Conservation (phyloP, 768 basidiomycete species). For the Russula dissimulans region DNA sequence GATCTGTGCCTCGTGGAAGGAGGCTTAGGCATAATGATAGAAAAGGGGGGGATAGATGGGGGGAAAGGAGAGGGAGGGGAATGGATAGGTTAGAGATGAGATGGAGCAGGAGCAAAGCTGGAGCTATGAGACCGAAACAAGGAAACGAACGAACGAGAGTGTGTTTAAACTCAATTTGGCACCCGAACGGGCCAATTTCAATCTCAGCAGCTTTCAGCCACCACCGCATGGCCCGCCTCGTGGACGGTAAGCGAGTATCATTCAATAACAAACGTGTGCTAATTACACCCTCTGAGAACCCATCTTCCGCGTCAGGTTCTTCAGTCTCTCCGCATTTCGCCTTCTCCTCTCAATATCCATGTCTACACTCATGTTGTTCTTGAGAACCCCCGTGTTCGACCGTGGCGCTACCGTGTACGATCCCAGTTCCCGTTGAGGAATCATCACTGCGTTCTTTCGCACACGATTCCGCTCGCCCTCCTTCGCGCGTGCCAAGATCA, state of each 20-base stretch:
- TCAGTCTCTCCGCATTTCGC: constrained; percentile 66
- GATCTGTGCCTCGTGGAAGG: constrained; percentile 42
- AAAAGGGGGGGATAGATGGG: constrained; percentile 39
- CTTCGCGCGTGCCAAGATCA: constrained; percentile 59
- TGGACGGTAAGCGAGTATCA: too few relatives aligned
- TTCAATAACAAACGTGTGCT: too few relatives aligned
- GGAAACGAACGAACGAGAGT: background rate
- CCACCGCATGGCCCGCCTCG: constrained; percentile 2
- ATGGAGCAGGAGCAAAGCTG: constrained; percentile 3
- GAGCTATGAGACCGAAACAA: background rate
- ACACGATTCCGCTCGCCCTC: constrained; percentile 60
- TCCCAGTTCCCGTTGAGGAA: constrained; percentile 67
- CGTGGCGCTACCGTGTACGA: constrained; percentile 75
- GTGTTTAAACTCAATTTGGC: constrained; percentile 15
- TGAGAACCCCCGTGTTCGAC: constrained; percentile 41
- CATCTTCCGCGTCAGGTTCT: constrained; percentile 47
- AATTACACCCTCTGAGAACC: constrained; percentile 11
- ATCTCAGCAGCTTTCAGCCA: constrained; percentile 10
- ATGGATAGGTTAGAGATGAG: constrained; percentile 13
- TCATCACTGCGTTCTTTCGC: constrained; percentile 73
- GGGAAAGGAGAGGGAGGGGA: constrained; percentile 25
- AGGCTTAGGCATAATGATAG: constrained; percentile 56
- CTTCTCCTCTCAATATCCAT: constrained; percentile 64
- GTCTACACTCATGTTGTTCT: constrained; percentile 53
- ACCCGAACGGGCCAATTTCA: constrained; percentile 12